Conservation (phyloP, 2,329 filamentous ascomycete genomes). For the Ophiostoma quercus region DNA sequence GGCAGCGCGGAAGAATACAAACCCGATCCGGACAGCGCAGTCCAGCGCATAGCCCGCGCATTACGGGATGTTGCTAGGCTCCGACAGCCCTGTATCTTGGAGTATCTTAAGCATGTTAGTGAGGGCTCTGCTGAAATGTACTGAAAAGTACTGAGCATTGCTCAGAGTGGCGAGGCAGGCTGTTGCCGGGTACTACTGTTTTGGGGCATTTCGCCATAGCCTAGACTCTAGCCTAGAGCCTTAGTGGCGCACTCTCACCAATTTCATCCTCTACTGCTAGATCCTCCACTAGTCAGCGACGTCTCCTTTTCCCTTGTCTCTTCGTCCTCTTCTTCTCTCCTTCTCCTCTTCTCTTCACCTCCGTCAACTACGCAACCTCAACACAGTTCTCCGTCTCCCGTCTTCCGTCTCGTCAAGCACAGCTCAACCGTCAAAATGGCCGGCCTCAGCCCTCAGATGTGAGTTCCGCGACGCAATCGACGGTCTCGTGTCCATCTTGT, state of each 20-base stretch:
- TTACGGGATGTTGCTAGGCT: neutral
- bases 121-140: neutral
- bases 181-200: neutral
- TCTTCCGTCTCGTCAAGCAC: neutral
- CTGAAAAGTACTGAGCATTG: too few relatives aligned
- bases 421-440: constrained; percentile 46
- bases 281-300: constrained; percentile 9
- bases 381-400: neutral
- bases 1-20: constrained; percentile 17
- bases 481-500: neutral
- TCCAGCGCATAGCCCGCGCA: neutral
- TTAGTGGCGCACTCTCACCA: constrained; percentile 3
- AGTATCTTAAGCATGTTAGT: too few relatives aligned
- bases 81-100: neutral
- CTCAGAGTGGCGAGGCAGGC: neutral
- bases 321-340: neutral
- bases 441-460: constrained; percentile 60
- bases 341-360: neutral
- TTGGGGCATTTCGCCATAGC: constrained; percentile 8
- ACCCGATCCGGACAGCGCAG: constrained; percentile 18
- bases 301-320: constrained; percentile 12
- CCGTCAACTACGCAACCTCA: neutral
- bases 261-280: neutral
- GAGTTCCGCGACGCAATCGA: constrained; percentile 32
- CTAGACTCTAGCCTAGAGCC: neutral